These are phyloP conservation scores for Scedosporium boydii DNA, from an alignment of 2,329 filamentous ascomycete species.

Conservation along the genomic window DNA sequence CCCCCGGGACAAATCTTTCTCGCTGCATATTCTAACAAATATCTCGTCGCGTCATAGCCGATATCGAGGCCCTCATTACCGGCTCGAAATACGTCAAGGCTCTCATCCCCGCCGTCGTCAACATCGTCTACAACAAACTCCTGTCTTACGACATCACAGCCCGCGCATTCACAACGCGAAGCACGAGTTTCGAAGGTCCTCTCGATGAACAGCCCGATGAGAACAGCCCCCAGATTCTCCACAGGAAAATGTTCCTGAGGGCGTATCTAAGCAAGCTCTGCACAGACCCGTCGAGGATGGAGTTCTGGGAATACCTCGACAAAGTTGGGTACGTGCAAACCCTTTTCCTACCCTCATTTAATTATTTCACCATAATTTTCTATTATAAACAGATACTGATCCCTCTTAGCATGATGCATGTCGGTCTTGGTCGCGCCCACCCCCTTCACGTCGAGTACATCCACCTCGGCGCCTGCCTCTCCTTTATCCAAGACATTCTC, in stretches of 20 bases:
- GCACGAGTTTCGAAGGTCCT: constrained; percentile 56
- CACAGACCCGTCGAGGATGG: constrained; percentile 63
- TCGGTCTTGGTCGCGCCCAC: constrained; percentile 61
- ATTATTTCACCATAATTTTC: too few relatives aligned
- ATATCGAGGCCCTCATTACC: constrained; percentile 59
- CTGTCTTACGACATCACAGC: constrained; percentile 76
- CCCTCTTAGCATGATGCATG: constrained; percentile 63
- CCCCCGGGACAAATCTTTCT: too few relatives aligned
- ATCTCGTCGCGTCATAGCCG: constrained; percentile 35
- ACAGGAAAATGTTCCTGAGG: constrained; percentile 69
- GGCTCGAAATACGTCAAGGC: constrained; percentile 70
- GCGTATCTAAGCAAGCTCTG: constrained; percentile 68
- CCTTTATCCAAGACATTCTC: constrained; percentile 69
- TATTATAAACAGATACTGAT: not conserved
- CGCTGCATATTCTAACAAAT: not conserved
- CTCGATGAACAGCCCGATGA: constrained; percentile 56
- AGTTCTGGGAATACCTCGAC: constrained; percentile 77
- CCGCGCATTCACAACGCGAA: constrained; percentile 58
- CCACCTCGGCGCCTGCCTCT: constrained; percentile 63
- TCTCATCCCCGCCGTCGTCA: constrained; percentile 74
- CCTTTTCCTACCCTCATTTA: not conserved
- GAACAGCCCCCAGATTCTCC: constrained; percentile 63
- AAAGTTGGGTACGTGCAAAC: constrained; percentile 57
- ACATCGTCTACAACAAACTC: constrained; percentile 77
- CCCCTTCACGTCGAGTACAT: constrained; percentile 73